A percentile compares a stretch with the other conserved stretches of the same genome.
phyloP scores from a whole-genome alignment of 164 flowering plant species.

The Tetracentron sinense region DNA sequence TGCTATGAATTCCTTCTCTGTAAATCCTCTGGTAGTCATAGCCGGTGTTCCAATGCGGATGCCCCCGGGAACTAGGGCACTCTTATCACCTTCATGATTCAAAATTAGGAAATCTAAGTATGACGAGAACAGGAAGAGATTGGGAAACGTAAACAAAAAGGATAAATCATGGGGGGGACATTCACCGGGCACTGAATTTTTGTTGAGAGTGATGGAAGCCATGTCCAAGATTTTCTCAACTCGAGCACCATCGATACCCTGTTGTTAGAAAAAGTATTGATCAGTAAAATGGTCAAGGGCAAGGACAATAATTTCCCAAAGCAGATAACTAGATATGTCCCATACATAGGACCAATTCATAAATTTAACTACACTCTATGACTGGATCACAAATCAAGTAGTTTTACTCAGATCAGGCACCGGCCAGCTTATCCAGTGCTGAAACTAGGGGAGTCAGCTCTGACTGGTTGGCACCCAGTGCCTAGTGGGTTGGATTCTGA shows the following conservation, averaged over 20 bases:
- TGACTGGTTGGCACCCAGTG: background rate
- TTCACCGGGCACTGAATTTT: conserved; percentile 91
- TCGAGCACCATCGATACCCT: conserved; percentile 88
- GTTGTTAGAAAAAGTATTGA: background rate
- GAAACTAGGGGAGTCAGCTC: background rate
- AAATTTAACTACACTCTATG: background rate
- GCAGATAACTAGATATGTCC: background rate
- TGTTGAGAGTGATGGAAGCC: conserved; percentile 90
- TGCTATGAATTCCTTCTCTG: conserved; percentile 61
- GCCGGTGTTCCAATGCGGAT: conserved; percentile 97
- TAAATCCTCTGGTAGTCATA: conserved; percentile 85
- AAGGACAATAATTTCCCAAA: background rate
- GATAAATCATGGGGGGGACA: background rate
- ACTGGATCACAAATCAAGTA: background rate
- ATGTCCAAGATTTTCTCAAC: conserved; percentile 89
- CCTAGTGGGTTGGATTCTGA: background rate
- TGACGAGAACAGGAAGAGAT: background rate
- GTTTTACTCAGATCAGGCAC: too few species aligned
- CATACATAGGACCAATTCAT: background rate
- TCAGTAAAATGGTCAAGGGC: background rate
- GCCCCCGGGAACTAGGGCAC: conserved; percentile 90
- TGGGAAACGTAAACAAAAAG: background rate
- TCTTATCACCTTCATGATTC: conserved; percentile 61
- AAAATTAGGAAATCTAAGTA: conserved; percentile 4
- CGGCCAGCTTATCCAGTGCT: background rate